Percentiles rank a stretch among this genome's conserved stretches.
phyloP scores from a whole-genome alignment of 306 rosid genomes.

The Quercus mongolica region DNA sequence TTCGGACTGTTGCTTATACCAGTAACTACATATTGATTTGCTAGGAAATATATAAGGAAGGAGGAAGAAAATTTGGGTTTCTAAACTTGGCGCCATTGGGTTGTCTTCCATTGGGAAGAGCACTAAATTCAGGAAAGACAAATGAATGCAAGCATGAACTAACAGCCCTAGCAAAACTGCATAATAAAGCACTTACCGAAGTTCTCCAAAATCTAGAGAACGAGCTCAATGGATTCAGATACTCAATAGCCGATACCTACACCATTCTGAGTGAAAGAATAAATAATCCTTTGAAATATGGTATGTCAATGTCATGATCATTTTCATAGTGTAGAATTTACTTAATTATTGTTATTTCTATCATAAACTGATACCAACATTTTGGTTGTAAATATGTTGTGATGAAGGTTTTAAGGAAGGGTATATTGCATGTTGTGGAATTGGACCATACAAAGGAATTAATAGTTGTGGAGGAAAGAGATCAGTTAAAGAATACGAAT shows the following conservation, averaged over 20 bases:
- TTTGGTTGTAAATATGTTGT: background rate
- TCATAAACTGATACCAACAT: too few species aligned
- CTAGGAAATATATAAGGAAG: conserved; percentile 36
- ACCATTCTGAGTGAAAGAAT: background rate
- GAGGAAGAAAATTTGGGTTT: conserved; percentile 58
- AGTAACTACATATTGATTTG: background rate
- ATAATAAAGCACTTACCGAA: conserved; percentile 28
- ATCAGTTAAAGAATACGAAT: conserved; percentile 20
- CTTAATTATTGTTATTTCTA: background rate
- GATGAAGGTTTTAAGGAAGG: conserved; percentile 29
- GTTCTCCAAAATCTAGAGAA: conserved; percentile 28
- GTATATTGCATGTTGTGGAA: conserved; percentile 41
- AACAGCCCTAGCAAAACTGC: conserved; percentile 21
- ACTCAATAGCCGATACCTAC: conserved; percentile 30
- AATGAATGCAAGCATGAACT: conserved; percentile 24
- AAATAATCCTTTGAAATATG: conserved; percentile 46
- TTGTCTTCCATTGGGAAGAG: conserved; percentile 24
- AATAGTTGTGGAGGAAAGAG: conserved; percentile 47
- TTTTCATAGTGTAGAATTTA: background rate
- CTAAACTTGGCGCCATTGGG: conserved; percentile 28
- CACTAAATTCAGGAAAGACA: conserved; percentile 13
- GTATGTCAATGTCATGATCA: conserved; percentile 15
- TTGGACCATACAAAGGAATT: conserved; percentile 40
- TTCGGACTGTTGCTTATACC: background rate
- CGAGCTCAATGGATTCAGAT: conserved; percentile 45